Conservation (phyloP, 768 basidiomycete genomes). For the Saitozyma sp. region DNA sequence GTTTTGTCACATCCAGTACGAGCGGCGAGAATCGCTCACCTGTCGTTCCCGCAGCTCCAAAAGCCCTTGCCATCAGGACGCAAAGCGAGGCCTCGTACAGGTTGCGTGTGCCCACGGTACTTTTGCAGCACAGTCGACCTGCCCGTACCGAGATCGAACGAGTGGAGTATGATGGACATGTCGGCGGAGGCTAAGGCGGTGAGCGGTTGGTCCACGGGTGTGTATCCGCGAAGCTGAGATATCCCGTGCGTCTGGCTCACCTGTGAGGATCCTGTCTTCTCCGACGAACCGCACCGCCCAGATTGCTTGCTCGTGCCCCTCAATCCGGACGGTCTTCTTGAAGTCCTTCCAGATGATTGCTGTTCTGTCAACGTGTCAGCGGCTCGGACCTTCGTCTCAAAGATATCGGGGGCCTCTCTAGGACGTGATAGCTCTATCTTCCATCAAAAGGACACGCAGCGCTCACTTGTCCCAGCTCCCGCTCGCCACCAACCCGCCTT, state of each 20-base stretch:
- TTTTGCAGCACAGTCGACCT: constrained; percentile 64
- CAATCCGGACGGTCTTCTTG: constrained; percentile 67
- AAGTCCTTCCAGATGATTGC: constrained; percentile 92
- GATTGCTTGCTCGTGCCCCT: constrained; percentile 85
- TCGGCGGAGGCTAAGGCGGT: constrained; percentile 76
- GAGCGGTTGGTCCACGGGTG: background rate
- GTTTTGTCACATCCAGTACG: background rate
- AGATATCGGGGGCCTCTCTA: constrained; percentile 2
- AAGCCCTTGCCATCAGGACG: constrained; percentile 76
- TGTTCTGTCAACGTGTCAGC: constrained; percentile 60
- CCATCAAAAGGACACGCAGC: background rate
- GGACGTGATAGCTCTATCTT: no score
- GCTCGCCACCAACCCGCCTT: constrained; percentile 75
- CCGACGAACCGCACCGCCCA: constrained; percentile 86
- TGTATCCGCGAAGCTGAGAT: background rate
- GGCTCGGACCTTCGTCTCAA: background rate
- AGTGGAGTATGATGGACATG: constrained; percentile 87
- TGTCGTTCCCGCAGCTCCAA: constrained; percentile 93
- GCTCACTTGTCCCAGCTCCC: constrained; percentile 94
- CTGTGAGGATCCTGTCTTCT: constrained; percentile 76
- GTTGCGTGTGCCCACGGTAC: constrained; percentile 84
- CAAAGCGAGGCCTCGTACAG: constrained; percentile 79
- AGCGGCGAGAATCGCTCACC: constrained; percentile 56
- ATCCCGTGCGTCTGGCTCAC: constrained; percentile 56
- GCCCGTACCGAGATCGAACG: constrained; percentile 57